These are phyloP conservation scores for Asterophora lycoperdoides DNA, from an alignment of 768 basidiomycete genomes.

Conservation along the genomic window DNA sequence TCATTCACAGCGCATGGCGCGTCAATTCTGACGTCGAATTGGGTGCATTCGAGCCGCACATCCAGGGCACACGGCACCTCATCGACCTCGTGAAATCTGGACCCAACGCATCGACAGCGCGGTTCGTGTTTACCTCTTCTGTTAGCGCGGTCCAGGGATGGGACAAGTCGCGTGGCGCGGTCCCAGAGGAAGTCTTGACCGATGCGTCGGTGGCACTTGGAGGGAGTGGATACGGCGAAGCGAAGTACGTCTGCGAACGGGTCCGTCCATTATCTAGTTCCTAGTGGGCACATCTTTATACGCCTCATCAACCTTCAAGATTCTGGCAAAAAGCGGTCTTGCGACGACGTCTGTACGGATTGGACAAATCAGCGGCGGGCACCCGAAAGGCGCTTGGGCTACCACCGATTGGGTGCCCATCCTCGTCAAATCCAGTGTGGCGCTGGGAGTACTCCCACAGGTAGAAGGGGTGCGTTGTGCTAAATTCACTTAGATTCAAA, in stretches of 20 bases:
- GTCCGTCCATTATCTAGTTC: constrained; percentile 14
- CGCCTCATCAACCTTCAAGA: constrained; percentile 14
- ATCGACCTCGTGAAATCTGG: constrained; percentile 27
- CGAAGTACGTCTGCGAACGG: constrained; percentile 32
- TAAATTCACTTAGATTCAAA: too few species aligned
- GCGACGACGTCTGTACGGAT: constrained; percentile 28
- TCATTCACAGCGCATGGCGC: constrained; percentile 42
- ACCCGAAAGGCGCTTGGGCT: constrained; percentile 34
- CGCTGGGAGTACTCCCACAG: constrained; percentile 25
- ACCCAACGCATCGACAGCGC: constrained; percentile 13
- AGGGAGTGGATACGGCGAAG: constrained; percentile 28
- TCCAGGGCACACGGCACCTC: constrained; percentile 29
- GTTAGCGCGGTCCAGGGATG: constrained; percentile 21
- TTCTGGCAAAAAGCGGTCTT: constrained; percentile 27
- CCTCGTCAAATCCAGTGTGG: constrained; percentile 32
- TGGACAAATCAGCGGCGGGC: constrained; percentile 35
- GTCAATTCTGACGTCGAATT: constrained; percentile 40
- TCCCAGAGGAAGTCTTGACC: constrained; percentile 30
- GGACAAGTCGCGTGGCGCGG: constrained; percentile 20
- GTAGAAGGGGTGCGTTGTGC: constrained; percentile 24
- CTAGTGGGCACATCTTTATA: neutral
- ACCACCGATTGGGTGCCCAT: constrained; percentile 37
- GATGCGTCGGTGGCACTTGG: constrained; percentile 25
- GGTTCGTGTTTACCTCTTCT: constrained; percentile 32
- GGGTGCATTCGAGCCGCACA: constrained; percentile 43